Conservation (phyloP, 2,329 filamentous ascomycete species). For the Phaeosphaeriaceae sp. region DNA sequence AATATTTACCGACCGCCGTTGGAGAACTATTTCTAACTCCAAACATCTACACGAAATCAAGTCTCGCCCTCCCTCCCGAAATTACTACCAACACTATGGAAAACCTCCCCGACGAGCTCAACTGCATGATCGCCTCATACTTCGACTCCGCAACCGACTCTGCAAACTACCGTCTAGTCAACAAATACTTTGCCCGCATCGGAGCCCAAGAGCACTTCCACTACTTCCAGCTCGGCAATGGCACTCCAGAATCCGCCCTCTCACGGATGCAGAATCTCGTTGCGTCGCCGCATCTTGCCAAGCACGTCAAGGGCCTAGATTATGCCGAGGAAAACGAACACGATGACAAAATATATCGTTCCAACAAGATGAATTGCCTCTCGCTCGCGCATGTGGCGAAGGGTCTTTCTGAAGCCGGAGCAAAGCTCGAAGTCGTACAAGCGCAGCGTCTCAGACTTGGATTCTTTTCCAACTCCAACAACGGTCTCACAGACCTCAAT, state of each 20-base stretch:
- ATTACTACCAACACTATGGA: background rate
- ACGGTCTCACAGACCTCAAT: too few relatives aligned
- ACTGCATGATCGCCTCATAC: background rate
- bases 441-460: too few relatives aligned
- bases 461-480: too few relatives aligned
- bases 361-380: too few relatives aligned
- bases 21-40: background rate
- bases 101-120: background rate
- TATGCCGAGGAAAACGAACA: background rate
- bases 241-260: background rate
- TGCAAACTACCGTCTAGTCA: background rate
- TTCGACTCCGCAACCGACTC: background rate
- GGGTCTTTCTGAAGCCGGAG: too few relatives aligned
- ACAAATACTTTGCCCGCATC: background rate
- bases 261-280: background rate
- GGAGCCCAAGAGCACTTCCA: background rate
- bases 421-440: too few relatives aligned
- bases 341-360: background rate
- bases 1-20: background rate
- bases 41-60: background rate
- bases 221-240: background rate
- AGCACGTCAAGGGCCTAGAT: background rate
- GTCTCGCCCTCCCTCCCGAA: background rate
- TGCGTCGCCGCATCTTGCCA: background rate
- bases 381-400: too few relatives aligned